Evolutionary conservation across 2,329 filamentous ascomycete species (phyloP).

Genomic region (Fusarium pseudocircinatum): DNA sequence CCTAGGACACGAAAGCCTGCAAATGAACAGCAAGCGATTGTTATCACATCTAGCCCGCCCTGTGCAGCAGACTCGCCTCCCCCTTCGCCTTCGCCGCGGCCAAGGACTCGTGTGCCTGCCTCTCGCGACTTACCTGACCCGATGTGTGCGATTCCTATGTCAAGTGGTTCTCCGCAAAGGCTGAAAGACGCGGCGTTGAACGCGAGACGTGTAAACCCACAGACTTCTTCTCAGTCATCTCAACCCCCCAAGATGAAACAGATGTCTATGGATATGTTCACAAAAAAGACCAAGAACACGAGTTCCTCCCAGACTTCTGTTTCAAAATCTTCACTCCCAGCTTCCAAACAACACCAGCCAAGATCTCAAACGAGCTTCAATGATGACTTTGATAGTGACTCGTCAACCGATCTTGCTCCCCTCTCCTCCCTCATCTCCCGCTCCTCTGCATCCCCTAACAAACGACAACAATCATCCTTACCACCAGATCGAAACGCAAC

Average conservation of each 20-base stretch:
- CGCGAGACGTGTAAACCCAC: neutral
- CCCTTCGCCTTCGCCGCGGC: constrained; percentile 36
- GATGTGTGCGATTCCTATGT: constrained; percentile 39
- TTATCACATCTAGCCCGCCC: constrained; percentile 57
- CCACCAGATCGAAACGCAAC: constrained; percentile 3
- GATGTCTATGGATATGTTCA: constrained; percentile 47
- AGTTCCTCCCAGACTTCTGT: constrained; percentile 8
- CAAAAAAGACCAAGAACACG: constrained; percentile 15
- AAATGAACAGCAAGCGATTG: constrained; percentile 51
- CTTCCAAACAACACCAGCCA: neutral
- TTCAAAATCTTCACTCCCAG: neutral
- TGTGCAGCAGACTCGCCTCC: constrained; percentile 43
- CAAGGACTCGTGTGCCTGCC: constrained; percentile 17
- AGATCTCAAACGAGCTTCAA: neutral
- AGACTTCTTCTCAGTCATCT: neutral
- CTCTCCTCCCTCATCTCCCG: constrained; percentile 22
- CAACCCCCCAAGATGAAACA: constrained; percentile 44
- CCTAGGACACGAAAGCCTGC: constrained; percentile 49
- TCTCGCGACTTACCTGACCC: constrained; percentile 36
- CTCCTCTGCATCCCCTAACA: constrained; percentile 9
- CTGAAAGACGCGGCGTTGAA: constrained; percentile 16
- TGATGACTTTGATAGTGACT: constrained; percentile 26
- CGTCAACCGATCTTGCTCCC: constrained; percentile 29
- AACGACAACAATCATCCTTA: constrained; percentile 7
- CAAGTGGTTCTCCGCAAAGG: constrained; percentile 32